These are phyloP conservation scores for Phytophthora fragariaefolia DNA, from an alignment of 352 stramenopile genomes.

Conservation along the genomic window DNA sequence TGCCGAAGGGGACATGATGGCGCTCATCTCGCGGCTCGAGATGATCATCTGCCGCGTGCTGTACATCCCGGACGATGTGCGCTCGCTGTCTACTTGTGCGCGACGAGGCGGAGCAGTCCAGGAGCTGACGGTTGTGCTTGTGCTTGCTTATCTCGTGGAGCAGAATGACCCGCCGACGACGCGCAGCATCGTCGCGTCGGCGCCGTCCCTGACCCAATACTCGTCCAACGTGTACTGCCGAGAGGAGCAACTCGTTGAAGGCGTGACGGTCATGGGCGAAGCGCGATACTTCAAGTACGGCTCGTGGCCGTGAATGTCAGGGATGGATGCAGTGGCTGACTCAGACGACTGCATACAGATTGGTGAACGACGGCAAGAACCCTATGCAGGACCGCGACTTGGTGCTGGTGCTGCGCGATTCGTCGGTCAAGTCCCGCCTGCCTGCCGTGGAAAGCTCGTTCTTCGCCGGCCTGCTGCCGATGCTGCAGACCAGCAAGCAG, in stretches of 20 bases:
- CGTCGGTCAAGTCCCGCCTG: constrained; percentile 45
- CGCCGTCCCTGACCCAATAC: constrained; percentile 82
- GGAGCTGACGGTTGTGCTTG: constrained; percentile 14
- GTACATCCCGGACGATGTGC: constrained; percentile 77
- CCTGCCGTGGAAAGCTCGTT: constrained; percentile 47
- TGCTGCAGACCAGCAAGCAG: constrained; percentile 37
- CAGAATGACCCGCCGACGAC: constrained; percentile 86
- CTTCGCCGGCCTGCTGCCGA: constrained; percentile 42
- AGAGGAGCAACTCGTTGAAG: constrained; percentile 48
- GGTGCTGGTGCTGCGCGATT: constrained; percentile 73
- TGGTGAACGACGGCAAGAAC: constrained; percentile 65
- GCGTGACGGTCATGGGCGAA: constrained; percentile 58
- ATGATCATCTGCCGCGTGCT: constrained; percentile 88
- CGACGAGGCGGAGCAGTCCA: neutral
- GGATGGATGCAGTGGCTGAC: neutral
- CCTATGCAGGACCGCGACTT: constrained; percentile 57
- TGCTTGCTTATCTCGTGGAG: constrained; percentile 5
- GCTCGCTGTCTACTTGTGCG: constrained; percentile 12
- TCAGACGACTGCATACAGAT: too few species aligned
- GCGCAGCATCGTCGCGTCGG: constrained; percentile 49
- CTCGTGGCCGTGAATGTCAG: too few species aligned
- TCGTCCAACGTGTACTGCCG: constrained; percentile 75
- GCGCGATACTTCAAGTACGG: constrained; percentile 71
- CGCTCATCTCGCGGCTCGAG: constrained; percentile 86
- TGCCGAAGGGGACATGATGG: constrained; percentile 91